Base-by-base conservation (phyloP, 2,329 filamentous ascomycete species). In the Alternaria consortialis region DNA sequence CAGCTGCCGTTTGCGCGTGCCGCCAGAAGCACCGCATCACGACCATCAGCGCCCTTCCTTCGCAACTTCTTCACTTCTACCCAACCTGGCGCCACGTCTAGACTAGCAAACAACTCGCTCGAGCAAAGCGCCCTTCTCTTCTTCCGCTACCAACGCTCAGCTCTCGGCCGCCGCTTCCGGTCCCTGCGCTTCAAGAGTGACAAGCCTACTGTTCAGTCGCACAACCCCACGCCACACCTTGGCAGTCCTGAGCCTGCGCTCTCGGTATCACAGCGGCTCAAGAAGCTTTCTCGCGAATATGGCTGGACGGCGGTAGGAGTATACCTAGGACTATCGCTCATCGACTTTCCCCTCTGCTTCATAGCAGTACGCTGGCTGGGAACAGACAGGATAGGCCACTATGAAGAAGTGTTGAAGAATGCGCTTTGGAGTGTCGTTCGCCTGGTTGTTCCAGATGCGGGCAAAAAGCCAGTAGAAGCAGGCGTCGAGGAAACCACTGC, bases 281-380 rank as follows among this genome's bases (percentile, higher is more conserved):
- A 90, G 80, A 93, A 92, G 76, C 86, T 99, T 46, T 93, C 91
- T 3, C 89, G 90, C 65, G 94, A 98, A 79, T 99, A 99, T 79
- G 95, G 95, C 40, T 98, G 94, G 93, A 87, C 91, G 4, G 94
- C 94, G 1, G 80, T 97, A 5, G 94, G 93, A n/a, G 92, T 99
- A 13, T 99, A 99, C 79, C 80, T 97, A 11, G 84, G 84, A 1
- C 81, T 99, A 56, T 94, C 91, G 42, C 90, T 91, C 37, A 81
- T 97, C 53, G 95, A 99, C 80, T 97, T 98, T 67, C 95, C 95
- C 0, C 92, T 98, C 76, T 98, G 94, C 81, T 99, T 97, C 81
- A 80, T 97, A 56, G 88, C 95, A 9, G 95, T 99, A 47, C 87
- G 90, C 58, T 82, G 89, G 53, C 85, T 97, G 2, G 95, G 95